A percentile compares a stretch with the other conserved stretches of the same genome.
Evolutionary conservation across 257 asterid species (phyloP).

Genomic region (Solanum chmielewskii): DNA sequence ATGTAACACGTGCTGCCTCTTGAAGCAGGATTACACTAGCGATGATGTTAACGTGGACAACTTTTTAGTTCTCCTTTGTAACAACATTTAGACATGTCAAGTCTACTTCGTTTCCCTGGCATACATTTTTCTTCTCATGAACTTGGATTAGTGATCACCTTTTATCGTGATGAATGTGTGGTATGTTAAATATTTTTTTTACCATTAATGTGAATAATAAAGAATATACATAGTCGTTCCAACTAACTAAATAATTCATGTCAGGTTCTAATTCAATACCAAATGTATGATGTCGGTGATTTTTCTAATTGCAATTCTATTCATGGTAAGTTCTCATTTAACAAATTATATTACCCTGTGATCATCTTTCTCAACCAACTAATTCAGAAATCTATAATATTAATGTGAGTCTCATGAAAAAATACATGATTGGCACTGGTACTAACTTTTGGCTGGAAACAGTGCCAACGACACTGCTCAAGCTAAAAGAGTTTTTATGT

Average conservation of each 20-base stretch:
- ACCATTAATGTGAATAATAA: no score
- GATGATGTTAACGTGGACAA: conserved; percentile 53
- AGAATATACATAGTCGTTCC: neutral
- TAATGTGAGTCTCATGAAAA: neutral
- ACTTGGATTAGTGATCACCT: neutral
- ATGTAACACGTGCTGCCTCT: conserved; percentile 20
- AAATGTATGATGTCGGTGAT: neutral
- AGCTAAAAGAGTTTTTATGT: no score
- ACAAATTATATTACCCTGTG: neutral
- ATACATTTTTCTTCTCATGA: neutral
- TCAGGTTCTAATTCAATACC: neutral
- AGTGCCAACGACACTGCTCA: no score
- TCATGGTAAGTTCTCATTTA: neutral
- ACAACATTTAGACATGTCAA: conserved; percentile 6
- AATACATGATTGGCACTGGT: neutral
- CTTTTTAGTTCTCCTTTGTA: conserved; percentile 58
- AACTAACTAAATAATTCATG: neutral
- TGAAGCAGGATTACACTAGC: conserved; percentile 73
- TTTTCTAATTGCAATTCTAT: neutral
- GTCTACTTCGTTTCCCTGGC: neutral
- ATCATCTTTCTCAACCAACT: neutral
- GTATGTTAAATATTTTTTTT: neutral
- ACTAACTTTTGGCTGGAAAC: neutral
- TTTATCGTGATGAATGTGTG: neutral
- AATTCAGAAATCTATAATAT: conserved; percentile 16